Evolutionary conservation across 2,329 filamentous ascomycete genomes (phyloP).

Genomic region (Fusarium virguliforme): DNA sequence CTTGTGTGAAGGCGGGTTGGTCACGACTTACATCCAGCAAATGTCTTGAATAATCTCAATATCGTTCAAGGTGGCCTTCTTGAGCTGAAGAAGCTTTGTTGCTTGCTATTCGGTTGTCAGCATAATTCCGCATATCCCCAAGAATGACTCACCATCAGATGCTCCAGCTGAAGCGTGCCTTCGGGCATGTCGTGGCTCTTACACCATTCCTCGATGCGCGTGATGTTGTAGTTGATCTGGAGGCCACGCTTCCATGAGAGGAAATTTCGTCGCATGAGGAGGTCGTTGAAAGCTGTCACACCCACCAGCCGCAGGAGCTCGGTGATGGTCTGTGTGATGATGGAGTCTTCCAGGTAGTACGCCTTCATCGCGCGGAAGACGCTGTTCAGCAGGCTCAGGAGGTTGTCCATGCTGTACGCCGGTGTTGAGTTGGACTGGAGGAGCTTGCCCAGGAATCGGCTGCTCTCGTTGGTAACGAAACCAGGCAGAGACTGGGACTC

Average conservation of each 20-base stretch:
- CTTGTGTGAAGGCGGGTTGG: not conserved
- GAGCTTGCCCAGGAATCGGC: slow-evolving; percentile 97
- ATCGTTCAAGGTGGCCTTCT: slow-evolving; percentile 98
- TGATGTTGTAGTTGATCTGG: slow-evolving; percentile 99
- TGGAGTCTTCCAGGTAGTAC: slow-evolving; percentile 96
- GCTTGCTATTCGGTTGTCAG: slow-evolving; percentile 78
- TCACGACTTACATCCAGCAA: slow-evolving; percentile 92
- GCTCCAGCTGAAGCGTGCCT: slow-evolving; percentile 95
- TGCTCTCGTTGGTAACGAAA: slow-evolving; percentile 99
- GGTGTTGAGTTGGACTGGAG: slow-evolving; percentile 90
- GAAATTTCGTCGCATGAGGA: slow-evolving; percentile 98
- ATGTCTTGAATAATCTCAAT: slow-evolving; percentile 99
- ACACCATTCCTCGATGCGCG: slow-evolving; percentile 99
- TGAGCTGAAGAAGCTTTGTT: slow-evolving; percentile 96
- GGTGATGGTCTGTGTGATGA: slow-evolving; percentile 95
- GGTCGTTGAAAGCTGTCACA: slow-evolving; percentile 97
- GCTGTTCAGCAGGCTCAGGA: slow-evolving; percentile 94
- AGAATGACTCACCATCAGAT: slow-evolving; percentile 83
- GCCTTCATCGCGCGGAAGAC: slow-evolving; percentile 99
- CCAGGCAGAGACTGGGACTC: slow-evolving; percentile 98
- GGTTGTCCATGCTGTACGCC: slow-evolving; percentile 99
- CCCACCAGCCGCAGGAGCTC: slow-evolving; percentile 94
- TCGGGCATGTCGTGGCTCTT: slow-evolving; percentile 99
- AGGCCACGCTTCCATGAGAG: slow-evolving; percentile 99
- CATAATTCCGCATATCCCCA: slow-evolving; percentile 4